phyloP scores from a whole-genome alignment of 83 land plant genomes.

The Diphasiastrum complanatum region DNA sequence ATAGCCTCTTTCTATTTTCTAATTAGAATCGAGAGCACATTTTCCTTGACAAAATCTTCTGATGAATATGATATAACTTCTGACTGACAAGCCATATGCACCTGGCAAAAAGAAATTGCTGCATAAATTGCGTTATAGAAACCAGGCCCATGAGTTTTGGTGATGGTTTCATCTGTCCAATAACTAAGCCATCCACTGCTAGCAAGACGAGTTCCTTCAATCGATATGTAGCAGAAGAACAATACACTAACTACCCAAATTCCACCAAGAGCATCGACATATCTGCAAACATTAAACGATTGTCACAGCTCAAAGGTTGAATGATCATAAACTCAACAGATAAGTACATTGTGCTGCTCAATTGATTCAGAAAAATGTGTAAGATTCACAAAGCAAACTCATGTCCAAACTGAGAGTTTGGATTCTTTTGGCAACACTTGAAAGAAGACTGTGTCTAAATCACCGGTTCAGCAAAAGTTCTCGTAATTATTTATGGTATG shows the following conservation, averaged over 20 bases:
- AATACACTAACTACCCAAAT: constrained; percentile 73
- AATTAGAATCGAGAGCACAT: too few relatives aligned
- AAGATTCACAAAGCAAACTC: too few relatives aligned
- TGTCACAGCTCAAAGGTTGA: background rate
- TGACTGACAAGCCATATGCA: constrained; percentile 15
- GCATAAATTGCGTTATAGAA: constrained; percentile 75
- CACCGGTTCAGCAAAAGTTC: too few relatives aligned
- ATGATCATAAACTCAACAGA: background rate
- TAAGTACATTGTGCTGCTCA: too few relatives aligned
- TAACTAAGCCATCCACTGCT: constrained; percentile 87
- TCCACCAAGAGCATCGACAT: constrained; percentile 80
- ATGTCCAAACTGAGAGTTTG: too few relatives aligned
- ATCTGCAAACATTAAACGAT: constrained; percentile 32
- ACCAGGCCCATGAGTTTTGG: constrained; percentile 37
- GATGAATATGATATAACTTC: background rate
- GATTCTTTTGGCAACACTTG: too few relatives aligned
- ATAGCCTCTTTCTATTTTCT: too few relatives aligned
- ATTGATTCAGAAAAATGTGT: too few relatives aligned
- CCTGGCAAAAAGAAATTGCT: constrained; percentile 81
- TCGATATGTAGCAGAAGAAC: constrained; percentile 53
- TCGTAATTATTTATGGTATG: too few relatives aligned
- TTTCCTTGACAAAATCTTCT: too few relatives aligned
- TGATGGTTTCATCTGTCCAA: constrained; percentile 60
- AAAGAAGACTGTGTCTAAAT: too few relatives aligned
- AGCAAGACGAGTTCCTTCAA: constrained; percentile 61